These are phyloP conservation scores for Alternaria dauci DNA, from an alignment of 2,329 filamentous ascomycete species.

Conservation along the genomic window DNA sequence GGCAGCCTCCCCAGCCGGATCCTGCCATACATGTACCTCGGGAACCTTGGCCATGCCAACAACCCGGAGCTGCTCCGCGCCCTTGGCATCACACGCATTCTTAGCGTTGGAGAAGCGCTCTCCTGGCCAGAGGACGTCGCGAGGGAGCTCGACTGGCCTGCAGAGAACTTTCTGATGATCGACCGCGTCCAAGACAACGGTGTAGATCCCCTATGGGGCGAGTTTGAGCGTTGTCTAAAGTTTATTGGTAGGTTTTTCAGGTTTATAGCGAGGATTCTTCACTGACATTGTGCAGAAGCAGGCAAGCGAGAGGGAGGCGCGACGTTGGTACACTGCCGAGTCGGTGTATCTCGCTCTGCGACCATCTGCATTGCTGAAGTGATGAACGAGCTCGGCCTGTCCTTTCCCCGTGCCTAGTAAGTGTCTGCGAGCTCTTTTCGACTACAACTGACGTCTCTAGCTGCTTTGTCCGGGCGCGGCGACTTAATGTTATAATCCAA, in stretches of 20 bases:
- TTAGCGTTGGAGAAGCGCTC: constrained; percentile 90
- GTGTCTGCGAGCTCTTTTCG: constrained; percentile 35
- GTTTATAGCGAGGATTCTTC: neutral
- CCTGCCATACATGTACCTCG: constrained; percentile 93
- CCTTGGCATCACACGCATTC: constrained; percentile 83
- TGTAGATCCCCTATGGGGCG: constrained; percentile 86
- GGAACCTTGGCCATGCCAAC: constrained; percentile 91
- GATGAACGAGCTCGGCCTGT: constrained; percentile 81
- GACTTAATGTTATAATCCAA: constrained; percentile 97
- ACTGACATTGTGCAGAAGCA: constrained; percentile 66
- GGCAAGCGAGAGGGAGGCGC: constrained; percentile 80
- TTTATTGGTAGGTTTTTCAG: constrained; percentile 79
- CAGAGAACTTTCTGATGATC: constrained; percentile 80
- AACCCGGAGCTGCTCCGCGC: constrained; percentile 83
- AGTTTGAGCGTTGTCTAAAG: constrained; percentile 84
- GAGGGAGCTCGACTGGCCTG: constrained; percentile 70
- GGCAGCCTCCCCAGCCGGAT: constrained; percentile 91
- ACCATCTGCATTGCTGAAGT: constrained; percentile 99
- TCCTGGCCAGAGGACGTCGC: constrained; percentile 77
- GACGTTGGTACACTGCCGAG: constrained; percentile 93
- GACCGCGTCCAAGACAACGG: constrained; percentile 95
- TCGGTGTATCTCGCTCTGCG: constrained; percentile 92
- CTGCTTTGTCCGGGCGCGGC: constrained; percentile 90
- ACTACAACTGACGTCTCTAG: constrained; percentile 45
- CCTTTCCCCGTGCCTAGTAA: constrained; percentile 88